A percentile compares a stretch with the other conserved stretches of the same genome.
These are phyloP conservation scores for Physcomitrellopsis africana DNA, from an alignment of 225 moss, liverwort and hornwort species.

Conservation along the genomic window DNA sequence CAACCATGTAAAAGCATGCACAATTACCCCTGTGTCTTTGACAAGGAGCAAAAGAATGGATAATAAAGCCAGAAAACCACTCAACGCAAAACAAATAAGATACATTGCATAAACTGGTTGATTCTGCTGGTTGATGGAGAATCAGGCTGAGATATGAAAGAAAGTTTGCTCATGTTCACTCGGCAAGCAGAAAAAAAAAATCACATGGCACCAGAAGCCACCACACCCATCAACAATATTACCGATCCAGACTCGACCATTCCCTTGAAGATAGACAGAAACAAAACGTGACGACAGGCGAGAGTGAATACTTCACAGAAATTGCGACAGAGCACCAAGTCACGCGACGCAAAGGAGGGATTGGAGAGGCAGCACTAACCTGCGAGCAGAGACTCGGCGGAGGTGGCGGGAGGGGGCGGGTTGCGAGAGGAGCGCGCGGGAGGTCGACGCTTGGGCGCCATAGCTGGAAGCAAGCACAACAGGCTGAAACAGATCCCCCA, in stretches of 20 bases:
- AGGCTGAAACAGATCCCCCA: too few species aligned
- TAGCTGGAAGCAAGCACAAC: slow-evolving; percentile 26
- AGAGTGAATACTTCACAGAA: slow-evolving; percentile 10
- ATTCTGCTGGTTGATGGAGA: not conserved
- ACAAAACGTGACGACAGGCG: not conserved
- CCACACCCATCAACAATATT: not conserved
- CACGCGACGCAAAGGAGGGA: not conserved
- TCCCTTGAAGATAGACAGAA: not conserved
- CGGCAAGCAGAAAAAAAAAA: not conserved
- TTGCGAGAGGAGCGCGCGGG: slow-evolving; percentile 29
- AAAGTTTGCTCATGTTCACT: not conserved
- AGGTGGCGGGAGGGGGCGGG: slow-evolving; percentile 28
- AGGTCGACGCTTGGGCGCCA: slow-evolving; percentile 50
- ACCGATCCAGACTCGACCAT: not conserved
- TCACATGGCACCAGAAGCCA: not conserved
- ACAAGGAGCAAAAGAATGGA: not conserved
- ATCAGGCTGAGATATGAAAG: slow-evolving; percentile 4
- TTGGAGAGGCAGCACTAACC: slow-evolving; percentile 15
- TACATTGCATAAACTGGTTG: not conserved
- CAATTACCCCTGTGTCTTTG: not conserved
- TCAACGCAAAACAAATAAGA: not conserved
- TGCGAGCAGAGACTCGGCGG: slow-evolving; percentile 39
- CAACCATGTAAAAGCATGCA: not conserved
- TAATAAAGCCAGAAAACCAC: not conserved
- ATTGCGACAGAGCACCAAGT: slow-evolving; percentile 13